Conservation (phyloP, 73 alveolate species). For the Diophrys appendiculata region DNA sequence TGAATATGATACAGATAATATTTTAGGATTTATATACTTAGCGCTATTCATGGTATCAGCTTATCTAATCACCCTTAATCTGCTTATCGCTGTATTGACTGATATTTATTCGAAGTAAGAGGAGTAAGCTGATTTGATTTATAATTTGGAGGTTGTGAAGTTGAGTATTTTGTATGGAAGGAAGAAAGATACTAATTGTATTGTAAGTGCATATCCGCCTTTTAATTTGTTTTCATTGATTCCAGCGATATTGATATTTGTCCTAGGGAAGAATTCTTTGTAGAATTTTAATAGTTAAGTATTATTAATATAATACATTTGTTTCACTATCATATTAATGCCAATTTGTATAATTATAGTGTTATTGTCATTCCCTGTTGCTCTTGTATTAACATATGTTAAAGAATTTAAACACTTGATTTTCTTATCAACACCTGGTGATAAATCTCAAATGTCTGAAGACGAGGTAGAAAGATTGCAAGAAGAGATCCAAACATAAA, state of each 20-base stretch:
- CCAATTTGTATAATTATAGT: no score
- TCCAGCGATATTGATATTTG: background rate
- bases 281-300: background rate
- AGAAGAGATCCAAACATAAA: no score
- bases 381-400: background rate
- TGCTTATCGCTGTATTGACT: background rate
- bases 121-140: background rate
- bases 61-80: background rate
- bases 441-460: background rate
- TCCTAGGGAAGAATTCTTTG: background rate
- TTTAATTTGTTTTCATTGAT: background rate
- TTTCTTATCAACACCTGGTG: background rate
- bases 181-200: background rate
- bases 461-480: background rate
- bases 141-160: background rate
- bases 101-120: background rate
- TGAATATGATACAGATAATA: background rate
- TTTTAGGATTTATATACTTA: background rate
- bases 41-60: background rate
- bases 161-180: background rate
- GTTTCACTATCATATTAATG: background rate
- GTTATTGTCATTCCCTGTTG: no score
- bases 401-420: background rate
- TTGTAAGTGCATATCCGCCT: background rate
- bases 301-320: no score